phyloP scores from a whole-genome alignment of 169 alveolate species.

The Plasmodium vivax region DNA sequence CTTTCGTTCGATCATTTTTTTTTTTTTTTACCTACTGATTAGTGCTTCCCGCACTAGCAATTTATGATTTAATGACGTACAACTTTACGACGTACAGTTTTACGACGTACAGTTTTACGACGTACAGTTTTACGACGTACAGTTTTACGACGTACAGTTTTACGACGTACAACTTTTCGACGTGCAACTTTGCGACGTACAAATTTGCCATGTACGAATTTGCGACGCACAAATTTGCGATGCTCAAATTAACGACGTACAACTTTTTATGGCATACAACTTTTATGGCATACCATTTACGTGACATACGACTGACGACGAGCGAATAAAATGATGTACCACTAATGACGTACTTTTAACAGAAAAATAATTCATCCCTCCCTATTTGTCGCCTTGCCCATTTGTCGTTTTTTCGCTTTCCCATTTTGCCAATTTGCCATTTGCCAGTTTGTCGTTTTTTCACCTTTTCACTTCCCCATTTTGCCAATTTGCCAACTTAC shows the following conservation, averaged over 20 bases:
- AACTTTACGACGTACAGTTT: neutral
- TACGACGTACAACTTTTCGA: neutral
- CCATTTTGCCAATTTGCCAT: neutral
- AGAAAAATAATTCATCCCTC: neutral
- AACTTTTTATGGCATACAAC: neutral
- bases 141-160: neutral
- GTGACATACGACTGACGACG: neutral
- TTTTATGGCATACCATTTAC: neutral
- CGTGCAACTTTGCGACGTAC: neutral
- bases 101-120: neutral
- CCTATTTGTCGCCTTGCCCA: neutral
- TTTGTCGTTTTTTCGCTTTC: neutral
- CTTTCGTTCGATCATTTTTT: neutral
- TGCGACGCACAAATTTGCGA: neutral
- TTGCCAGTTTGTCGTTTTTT: neutral
- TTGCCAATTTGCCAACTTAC: neutral
- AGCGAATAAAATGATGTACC: neutral
- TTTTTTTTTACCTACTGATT: neutral
- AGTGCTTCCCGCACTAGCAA: neutral
- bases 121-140: neutral
- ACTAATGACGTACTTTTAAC: neutral
- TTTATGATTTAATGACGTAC: neutral
- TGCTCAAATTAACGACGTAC: neutral
- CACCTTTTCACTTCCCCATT: neutral
- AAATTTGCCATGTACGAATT: neutral